These are phyloP conservation scores for Mycena pura DNA, from an alignment of 768 basidiomycete species.

Conservation along the genomic window DNA sequence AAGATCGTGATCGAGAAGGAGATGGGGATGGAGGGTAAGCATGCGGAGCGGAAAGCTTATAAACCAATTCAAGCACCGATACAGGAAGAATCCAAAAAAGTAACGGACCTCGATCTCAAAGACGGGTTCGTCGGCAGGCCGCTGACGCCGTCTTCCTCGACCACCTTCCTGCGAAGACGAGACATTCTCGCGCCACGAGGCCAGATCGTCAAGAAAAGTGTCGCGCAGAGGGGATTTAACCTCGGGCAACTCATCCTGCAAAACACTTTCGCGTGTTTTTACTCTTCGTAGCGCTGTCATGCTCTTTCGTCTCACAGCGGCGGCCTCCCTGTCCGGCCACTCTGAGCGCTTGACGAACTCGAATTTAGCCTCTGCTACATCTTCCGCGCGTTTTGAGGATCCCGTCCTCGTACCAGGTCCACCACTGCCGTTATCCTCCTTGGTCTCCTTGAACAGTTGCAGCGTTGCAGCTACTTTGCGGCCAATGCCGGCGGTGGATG, in stretches of 20 bases:
- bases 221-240: slow-evolving; percentile 51
- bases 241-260: slow-evolving; percentile 37
- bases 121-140: slow-evolving; percentile 49
- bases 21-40: slow-evolving; percentile 63
- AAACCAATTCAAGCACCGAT: slow-evolving; percentile 26
- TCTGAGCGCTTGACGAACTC: slow-evolving; percentile 86
- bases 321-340: slow-evolving; percentile 83
- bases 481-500: slow-evolving; percentile 59
- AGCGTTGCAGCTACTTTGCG: slow-evolving; percentile 86
- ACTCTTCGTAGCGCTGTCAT: slow-evolving; percentile 62
- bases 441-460: slow-evolving; percentile 82
- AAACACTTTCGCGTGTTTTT: slow-evolving; percentile 56
- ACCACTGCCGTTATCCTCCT: slow-evolving; percentile 45
- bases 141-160: slow-evolving; percentile 70
- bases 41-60: slow-evolving; percentile 47
- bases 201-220: slow-evolving; percentile 50
- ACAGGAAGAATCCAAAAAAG: slow-evolving; percentile 36
- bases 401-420: slow-evolving; percentile 40
- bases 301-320: slow-evolving; percentile 72
- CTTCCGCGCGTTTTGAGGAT: slow-evolving; percentile 50
- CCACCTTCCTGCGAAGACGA: slow-evolving; percentile 47
- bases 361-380: slow-evolving; percentile 72
- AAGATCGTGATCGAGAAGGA: slow-evolving; percentile 54
- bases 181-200: slow-evolving; percentile 65
- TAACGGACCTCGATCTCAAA: slow-evolving; percentile 39